Base-by-base conservation (phyloP, 163 green algal genomes). In the Volvox carteri region DNA sequence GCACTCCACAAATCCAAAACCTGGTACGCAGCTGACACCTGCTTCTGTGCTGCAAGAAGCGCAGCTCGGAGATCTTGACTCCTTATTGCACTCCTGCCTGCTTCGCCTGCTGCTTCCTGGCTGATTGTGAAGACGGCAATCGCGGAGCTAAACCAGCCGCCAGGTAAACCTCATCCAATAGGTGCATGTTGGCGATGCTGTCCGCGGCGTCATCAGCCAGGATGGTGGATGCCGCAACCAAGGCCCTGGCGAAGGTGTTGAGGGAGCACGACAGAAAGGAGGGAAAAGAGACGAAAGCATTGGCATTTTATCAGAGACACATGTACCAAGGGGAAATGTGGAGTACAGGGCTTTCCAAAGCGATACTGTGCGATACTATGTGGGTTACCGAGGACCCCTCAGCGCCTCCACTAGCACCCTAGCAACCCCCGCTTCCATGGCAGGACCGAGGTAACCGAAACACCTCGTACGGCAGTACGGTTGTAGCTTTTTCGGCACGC, bases 141-240 rank as follows among this genome's bases (percentile, higher is more conserved):
- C 84, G 37, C 11, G 52, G 70, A 50, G 35, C 33, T 52, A 89
- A 39, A 8, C 84, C 84, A 1, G 84, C 84, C 14, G 52, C 52
- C 21, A 44, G 16, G 84, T 89, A 89, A 6, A 89, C 84, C 14
- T 37, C 52, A 30, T 89, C 84, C 52, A 89, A 8, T 39, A 89
- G 72, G 33, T 8, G 50, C 84, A 89, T 89, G 72, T 84, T 89
- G 54, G 72, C 84, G 0, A 84, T 41, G 72, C 72, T 54, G 84
- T 89, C 84, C 21, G 41, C 16, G 1, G 19, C 72, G 54, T 89
- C 84, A 6, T 67, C 62, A 3, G 16, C 37, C 28, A n/a, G 30
- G 23, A 89, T 77, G 68, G 12, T 41, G 28, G 42, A 65, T 25
- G 81, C 81, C 23, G 68, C 50, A 30, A 88, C 16, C 33, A 88